Evolutionary conservation across 495 filamentous ascomycete species (phyloP).

Genomic region (Paragyromitra xinjiangensis): DNA sequence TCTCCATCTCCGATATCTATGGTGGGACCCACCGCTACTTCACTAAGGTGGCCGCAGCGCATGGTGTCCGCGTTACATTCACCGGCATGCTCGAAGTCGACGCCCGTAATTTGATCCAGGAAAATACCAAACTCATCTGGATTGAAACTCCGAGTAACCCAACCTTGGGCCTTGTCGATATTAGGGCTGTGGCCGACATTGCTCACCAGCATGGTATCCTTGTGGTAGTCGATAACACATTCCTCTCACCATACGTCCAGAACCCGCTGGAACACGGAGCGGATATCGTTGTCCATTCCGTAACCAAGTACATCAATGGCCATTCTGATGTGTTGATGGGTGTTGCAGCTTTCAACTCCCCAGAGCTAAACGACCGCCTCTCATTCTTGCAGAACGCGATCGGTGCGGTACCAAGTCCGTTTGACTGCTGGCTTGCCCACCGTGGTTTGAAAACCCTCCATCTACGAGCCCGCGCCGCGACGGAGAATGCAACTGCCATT

Average conservation of each 20-base stretch:
- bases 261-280: conserved; percentile 95
- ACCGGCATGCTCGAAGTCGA: conserved; percentile 88
- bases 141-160: conserved; percentile 96
- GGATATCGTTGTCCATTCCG: conserved; percentile 97
- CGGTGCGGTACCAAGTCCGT: conserved; percentile 90
- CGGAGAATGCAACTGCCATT: conserved; percentile 79
- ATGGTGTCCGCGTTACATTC: conserved; percentile 94
- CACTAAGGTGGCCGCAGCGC: conserved; percentile 94
- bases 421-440: conserved; percentile 99
- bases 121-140: conserved; percentile 94
- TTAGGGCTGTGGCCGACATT: conserved; percentile 77
- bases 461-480: conserved; percentile 85
- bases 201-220: conserved; percentile 89
- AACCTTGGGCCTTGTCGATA: conserved; percentile 90
- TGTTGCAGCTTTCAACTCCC: conserved; percentile 91
- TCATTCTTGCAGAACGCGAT: conserved; percentile 97
- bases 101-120: conserved; percentile 80
- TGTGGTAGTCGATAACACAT: conserved; percentile 99
- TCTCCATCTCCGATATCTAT: conserved; percentile 97
- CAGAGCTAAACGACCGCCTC: conserved; percentile 76
- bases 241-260: conserved; percentile 93
- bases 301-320: conserved; percentile 99
- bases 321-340: conserved; percentile 98
- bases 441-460: conserved; percentile 97
- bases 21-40: conserved; percentile 98